Evolutionary conservation across 805 yeast genomes (phyloP).

Genomic region (Kodamaea laetipori): DNA sequence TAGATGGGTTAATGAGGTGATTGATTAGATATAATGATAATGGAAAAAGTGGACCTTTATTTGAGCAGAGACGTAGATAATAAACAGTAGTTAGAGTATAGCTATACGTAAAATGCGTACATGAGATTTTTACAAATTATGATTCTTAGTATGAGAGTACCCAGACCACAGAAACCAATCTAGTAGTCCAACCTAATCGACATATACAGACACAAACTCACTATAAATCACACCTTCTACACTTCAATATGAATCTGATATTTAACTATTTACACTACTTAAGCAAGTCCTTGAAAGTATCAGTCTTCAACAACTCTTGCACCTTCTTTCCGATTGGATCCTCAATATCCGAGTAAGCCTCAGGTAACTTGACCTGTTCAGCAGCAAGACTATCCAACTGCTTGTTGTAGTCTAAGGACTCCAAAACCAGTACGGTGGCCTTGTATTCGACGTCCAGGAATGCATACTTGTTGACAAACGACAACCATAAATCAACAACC

Average conservation of each 20-base stretch:
- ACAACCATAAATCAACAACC: conserved; percentile 77
- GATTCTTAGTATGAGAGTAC: no score
- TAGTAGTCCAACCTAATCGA: no score
- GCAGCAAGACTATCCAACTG: conserved; percentile 37
- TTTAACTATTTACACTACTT: conserved; percentile 12
- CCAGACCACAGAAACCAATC: no score
- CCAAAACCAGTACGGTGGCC: conserved; percentile 57
- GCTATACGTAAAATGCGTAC: no score
- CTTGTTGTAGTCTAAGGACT: conserved; percentile 35
- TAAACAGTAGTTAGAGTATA: no score
- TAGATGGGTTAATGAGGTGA: conserved; percentile 26
- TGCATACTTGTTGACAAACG: conserved; percentile 74
- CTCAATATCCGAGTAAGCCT: conserved; percentile 31
- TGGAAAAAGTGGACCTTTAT: no score
- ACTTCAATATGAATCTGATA: no score
- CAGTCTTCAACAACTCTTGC: conserved; percentile 67
- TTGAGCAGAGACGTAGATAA: no score
- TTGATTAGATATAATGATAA: background rate
- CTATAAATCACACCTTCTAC: no score
- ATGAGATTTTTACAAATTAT: no score
- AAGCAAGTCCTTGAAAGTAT: conserved; percentile 52
- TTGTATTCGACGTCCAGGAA: conserved; percentile 82
- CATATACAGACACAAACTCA: no score
- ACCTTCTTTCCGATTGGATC: conserved; percentile 67
- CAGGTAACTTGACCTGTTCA: conserved; percentile 34